A percentile compares a stretch with the other conserved stretches of the same genome.
phyloP scores from a whole-genome alignment of 345 rosid species.

The Melastoma malabathricum region DNA sequence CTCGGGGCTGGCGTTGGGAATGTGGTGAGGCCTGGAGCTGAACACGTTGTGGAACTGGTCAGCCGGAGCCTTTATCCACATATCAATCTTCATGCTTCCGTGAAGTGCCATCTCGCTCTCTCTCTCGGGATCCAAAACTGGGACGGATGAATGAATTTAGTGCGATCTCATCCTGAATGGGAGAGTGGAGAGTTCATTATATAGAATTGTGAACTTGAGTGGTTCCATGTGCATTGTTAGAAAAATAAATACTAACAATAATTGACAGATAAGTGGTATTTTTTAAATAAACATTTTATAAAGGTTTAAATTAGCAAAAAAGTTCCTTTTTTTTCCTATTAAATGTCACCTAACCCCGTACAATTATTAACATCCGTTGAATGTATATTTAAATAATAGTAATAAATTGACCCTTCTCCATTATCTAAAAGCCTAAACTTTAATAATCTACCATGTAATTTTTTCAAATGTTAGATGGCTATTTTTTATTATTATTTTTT shows the following conservation, averaged over 20 bases:
- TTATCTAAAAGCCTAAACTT: no score
- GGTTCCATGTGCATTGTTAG: not conserved
- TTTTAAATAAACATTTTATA: no score
- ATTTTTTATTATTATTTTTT: no score
- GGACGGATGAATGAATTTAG: not conserved
- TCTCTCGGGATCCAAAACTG: not conserved
- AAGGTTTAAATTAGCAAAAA: no score
- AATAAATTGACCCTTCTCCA: no score
- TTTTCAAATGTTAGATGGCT: no score
- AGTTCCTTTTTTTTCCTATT: not conserved
- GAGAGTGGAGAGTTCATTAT: no score
- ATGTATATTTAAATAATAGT: no score
- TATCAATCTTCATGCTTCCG: constrained; percentile 23
- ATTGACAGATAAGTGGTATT: not conserved
- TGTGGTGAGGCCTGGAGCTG: constrained; percentile 31
- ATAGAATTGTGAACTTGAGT: not conserved
- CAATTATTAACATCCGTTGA: no score
- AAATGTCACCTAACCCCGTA: no score
- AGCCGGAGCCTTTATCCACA: constrained; percentile 23
- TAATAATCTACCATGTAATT: no score
- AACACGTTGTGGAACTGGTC: constrained; percentile 24
- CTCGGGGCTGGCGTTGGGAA: constrained; percentile 10
- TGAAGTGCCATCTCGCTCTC: constrained; percentile 2
- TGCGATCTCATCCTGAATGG: no score
- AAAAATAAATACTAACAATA: not conserved